Percentiles rank a stretch among this genome's conserved stretches.
Evolutionary conservation across 306 rosid species (phyloP).

Genomic region (Castanea crenata): DNA sequence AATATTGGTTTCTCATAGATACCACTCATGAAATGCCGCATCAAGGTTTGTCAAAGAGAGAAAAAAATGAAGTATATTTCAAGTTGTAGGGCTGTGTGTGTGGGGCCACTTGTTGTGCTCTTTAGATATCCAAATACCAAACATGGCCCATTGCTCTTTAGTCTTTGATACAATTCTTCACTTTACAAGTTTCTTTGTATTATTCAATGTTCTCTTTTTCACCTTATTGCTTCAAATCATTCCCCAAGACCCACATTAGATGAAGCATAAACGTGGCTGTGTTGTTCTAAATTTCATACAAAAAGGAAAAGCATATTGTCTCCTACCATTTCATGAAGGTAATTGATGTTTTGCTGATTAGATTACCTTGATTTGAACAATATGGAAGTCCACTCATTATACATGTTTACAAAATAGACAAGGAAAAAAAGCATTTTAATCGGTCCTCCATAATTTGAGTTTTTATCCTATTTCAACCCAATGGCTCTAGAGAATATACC

Average conservation of each 20-base stretch:
- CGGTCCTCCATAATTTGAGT: slow-evolving; percentile 14
- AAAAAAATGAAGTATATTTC: slow-evolving; percentile 21
- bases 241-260: slow-evolving; percentile 59
- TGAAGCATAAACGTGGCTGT: slow-evolving; percentile 31
- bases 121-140: slow-evolving; percentile 50
- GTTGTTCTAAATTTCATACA: slow-evolving; percentile 40
- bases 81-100: slow-evolving; percentile 1
- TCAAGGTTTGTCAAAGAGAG: slow-evolving; percentile 41
- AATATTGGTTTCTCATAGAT: slow-evolving; percentile 36
- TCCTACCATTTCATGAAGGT: slow-evolving; percentile 25
- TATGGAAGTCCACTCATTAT: slow-evolving; percentile 49
- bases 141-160: slow-evolving; percentile 45
- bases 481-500: neutral
- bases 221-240: slow-evolving; percentile 59
- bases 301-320: slow-evolving; percentile 41
- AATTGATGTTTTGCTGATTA: slow-evolving; percentile 35
- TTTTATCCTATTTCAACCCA: neutral
- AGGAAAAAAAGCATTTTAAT: slow-evolving; percentile 5
- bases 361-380: slow-evolving; percentile 40
- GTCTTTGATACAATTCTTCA: slow-evolving; percentile 38
- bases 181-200: slow-evolving; percentile 49
- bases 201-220: slow-evolving; percentile 39
- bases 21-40: slow-evolving; percentile 44
- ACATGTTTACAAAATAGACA: slow-evolving; percentile 22
- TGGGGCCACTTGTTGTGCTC: slow-evolving; percentile 41